Evolutionary conservation across 2,329 filamentous ascomycete species (phyloP), one percentile per base, ranked within the genome.

Genomic region (Fusarium cicatricum): DNA sequence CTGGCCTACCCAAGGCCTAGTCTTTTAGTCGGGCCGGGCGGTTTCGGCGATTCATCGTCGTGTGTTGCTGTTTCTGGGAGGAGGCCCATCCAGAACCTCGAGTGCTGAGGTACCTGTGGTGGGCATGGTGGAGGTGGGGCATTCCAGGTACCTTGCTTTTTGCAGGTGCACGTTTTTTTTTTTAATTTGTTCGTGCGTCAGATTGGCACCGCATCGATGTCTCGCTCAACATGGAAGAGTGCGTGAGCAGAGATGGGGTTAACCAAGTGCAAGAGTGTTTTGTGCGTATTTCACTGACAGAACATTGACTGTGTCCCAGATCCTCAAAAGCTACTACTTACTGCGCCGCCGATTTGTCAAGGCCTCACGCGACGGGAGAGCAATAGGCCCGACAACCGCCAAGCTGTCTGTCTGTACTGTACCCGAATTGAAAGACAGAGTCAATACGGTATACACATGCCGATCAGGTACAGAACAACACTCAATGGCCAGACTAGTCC

Each of bases 11-110:
- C 36, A 39, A 39, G 45, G 46, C 55, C 50, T 60, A 37, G 33
- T 52, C 33, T 26, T 36, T 12, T 50, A 53, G 60, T 67, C 54
- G 61, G 60, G 52, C 60, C 66, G 51, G 69, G 67, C 55, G 64
- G 62, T 60, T 59, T 68, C 58, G 69, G 65, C 55, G 57, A 60
- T 49, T 69, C 67, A 53, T 66, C 59, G 58, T 68, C 55, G 53
- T 60, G 53, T 60, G 46, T 51, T 64, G 50, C 55, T 63, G 46
- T 15, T 29, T 21, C 38, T 50, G 38, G 48, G 60, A 60, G 52
- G 38, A 42, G 42, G 32, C 45, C 38, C 32, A 45, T 38, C 19
- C 41, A 45, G 42, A 59, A 50, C 31, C 48, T 52, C 38, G 23
- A 10, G 28, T 36, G 28, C 28, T 32, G 36, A 31, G 28, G 44